These are phyloP conservation scores for Capronia epimyces DNA, from an alignment of 2,329 filamentous ascomycete genomes.

Conservation along the genomic window DNA sequence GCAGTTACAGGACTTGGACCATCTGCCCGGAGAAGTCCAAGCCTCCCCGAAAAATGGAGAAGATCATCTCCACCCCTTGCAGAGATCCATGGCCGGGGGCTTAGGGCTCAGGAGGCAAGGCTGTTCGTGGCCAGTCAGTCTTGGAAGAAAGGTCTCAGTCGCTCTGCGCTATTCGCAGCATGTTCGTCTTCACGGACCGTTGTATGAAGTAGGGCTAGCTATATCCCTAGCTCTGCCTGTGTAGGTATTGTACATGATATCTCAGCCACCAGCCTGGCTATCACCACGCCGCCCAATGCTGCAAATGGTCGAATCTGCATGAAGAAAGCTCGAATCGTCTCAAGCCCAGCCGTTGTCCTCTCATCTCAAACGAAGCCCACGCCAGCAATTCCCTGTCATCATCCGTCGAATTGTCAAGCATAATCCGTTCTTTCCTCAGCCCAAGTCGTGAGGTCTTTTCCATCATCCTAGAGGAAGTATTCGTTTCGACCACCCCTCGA, in stretches of 20 bases:
- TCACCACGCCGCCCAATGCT: constrained; percentile 13
- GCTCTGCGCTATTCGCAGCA: neutral
- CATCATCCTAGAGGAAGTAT: constrained; percentile 35
- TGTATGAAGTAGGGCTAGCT: constrained; percentile 12
- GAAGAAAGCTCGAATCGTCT: constrained; percentile 4
- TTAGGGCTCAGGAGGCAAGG: too few species aligned
- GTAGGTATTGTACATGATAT: constrained; percentile 15
- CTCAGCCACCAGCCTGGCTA: constrained; percentile 3
- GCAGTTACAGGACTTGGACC: too few species aligned
- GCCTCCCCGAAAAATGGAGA: neutral
- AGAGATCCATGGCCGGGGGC: too few species aligned
- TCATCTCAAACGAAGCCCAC: neutral
- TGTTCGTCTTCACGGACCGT: neutral
- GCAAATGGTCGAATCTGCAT: constrained; percentile 8
- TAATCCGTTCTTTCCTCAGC: neutral
- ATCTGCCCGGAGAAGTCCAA: neutral
- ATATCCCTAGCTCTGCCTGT: constrained; percentile 14
- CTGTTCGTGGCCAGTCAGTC: too few species aligned
- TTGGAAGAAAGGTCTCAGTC: too few species aligned
- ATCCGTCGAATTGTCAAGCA: neutral
- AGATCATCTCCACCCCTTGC: neutral
- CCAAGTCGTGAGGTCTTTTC: neutral
- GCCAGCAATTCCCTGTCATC: neutral
- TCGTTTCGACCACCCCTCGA: constrained; percentile 44
- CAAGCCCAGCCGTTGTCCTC: constrained; percentile 5